A percentile compares a stretch with the other conserved stretches of the same genome.
Evolutionary conservation across 768 basidiomycete species (phyloP).

Genomic region (Plicaturopsis crispa): DNA sequence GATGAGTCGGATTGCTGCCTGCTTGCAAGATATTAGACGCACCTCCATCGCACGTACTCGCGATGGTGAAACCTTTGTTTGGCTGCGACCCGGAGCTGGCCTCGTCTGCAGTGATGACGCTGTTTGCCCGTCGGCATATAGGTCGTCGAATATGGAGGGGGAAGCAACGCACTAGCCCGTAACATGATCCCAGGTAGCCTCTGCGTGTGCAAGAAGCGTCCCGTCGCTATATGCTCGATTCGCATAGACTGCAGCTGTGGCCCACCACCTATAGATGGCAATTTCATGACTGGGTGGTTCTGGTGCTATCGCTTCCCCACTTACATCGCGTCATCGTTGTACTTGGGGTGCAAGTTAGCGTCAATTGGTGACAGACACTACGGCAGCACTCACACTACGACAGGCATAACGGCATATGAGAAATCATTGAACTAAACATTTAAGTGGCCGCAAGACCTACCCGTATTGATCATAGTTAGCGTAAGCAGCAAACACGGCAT

Average conservation of each 20-base stretch:
- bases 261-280: slow-evolving; percentile 54
- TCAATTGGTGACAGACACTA: background rate
- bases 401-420: slow-evolving; percentile 2
- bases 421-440: slow-evolving; percentile 1
- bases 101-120: slow-evolving; percentile 34
- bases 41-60: slow-evolving; percentile 37
- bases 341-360: slow-evolving; percentile 16
- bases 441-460: slow-evolving; percentile 16
- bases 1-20: no score
- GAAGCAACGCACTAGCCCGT: slow-evolving; percentile 31
- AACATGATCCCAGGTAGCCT: slow-evolving; percentile 41
- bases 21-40: slow-evolving; percentile 11
- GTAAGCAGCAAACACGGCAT: slow-evolving; percentile 29
- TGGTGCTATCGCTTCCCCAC: slow-evolving; percentile 8
- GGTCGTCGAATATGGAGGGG: background rate
- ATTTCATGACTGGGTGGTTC: background rate
- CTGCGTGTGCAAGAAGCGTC: slow-evolving; percentile 33
- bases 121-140: slow-evolving; percentile 8
- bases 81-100: slow-evolving; percentile 29
- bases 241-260: slow-evolving; percentile 40
- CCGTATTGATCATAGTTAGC: slow-evolving; percentile 35
- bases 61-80: slow-evolving; percentile 32
- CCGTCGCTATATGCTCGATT: slow-evolving; percentile 39
- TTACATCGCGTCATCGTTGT: slow-evolving; percentile 42
- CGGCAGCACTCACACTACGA: background rate